Evolutionary conservation across 2,329 filamentous ascomycete species (phyloP).

Genomic region (Aspergillus sp.): DNA sequence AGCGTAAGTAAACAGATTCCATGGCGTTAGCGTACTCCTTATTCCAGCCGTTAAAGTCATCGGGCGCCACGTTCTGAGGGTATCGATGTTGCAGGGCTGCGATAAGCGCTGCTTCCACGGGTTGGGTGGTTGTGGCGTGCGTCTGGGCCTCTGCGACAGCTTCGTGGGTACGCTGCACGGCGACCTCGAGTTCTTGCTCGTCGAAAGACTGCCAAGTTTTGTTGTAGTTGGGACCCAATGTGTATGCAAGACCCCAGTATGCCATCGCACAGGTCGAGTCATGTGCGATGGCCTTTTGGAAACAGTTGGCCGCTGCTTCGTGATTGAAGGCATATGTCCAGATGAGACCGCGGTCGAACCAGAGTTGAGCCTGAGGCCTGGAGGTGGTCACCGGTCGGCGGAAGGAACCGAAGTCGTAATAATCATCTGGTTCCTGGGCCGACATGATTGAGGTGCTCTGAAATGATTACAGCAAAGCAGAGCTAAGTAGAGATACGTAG

Average conservation of each 20-base stretch:
- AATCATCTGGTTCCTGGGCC: not conserved
- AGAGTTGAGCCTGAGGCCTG: constrained; percentile 32
- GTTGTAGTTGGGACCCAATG: constrained; percentile 76
- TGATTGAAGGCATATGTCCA: constrained; percentile 46
- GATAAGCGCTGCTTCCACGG: constrained; percentile 65
- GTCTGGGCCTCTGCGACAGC: constrained; percentile 50
- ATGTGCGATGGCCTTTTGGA: constrained; percentile 36
- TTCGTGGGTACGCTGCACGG: constrained; percentile 52
- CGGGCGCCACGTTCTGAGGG: constrained; percentile 53
- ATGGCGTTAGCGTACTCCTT: constrained; percentile 64
- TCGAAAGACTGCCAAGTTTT: constrained; percentile 76
- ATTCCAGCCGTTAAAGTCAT: constrained; percentile 60
- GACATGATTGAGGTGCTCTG: constrained; percentile 11
- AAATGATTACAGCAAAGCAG: no score
- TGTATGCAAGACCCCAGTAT: constrained; percentile 57
- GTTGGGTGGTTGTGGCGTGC: constrained; percentile 40
- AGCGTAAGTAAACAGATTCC: constrained; percentile 55
- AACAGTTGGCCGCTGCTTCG: constrained; percentile 41
- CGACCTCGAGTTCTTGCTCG: constrained; percentile 55
- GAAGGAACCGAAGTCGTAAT: constrained; percentile 37
- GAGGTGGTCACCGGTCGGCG: constrained; percentile 37
- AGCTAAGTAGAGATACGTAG: no score
- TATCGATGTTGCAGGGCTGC: constrained; percentile 64
- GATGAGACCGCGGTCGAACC: constrained; percentile 38
- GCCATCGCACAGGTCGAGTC: constrained; percentile 43